Percentiles rank a stretch among this genome's conserved stretches.
Conservation (phyloP, 2,329 filamentous ascomycete genomes). For the Pseudogymnoascus sp. region DNA sequence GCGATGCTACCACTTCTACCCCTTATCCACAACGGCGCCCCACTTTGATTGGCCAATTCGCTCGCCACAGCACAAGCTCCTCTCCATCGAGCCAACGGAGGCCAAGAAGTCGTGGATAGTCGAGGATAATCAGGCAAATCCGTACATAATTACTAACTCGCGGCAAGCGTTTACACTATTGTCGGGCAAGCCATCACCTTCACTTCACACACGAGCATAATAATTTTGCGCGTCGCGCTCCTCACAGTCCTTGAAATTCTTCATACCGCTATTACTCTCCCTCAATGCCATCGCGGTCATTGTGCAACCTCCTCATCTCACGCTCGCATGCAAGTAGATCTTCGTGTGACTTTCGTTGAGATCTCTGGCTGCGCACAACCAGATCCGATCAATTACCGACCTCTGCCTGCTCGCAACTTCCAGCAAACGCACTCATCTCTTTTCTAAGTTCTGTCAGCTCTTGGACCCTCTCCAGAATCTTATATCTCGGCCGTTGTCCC, state of each 20-base stretch:
- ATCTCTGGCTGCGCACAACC: slow-evolving; percentile 1
- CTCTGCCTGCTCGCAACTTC: not conserved
- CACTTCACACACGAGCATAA: not conserved
- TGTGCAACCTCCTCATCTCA: slow-evolving; percentile 9
- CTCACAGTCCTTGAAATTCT: not conserved
- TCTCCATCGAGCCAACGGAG: slow-evolving; percentile 1
- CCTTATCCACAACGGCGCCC: slow-evolving; percentile 4
- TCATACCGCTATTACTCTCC: not conserved
- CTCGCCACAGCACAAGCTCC: slow-evolving; percentile 3
- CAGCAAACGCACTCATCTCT: not conserved
- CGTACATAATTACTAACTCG: slow-evolving; percentile 2
- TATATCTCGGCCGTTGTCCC: not conserved
- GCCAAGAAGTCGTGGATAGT: slow-evolving; percentile 3
- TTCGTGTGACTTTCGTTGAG: slow-evolving; percentile 8
- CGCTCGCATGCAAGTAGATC: slow-evolving; percentile 5
- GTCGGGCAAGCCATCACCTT: not conserved
- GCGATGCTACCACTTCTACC: not conserved
- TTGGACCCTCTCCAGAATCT: not conserved
- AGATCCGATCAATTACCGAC: not conserved
- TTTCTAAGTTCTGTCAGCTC: not conserved
- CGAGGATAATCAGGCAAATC: not conserved
- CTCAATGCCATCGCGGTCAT: slow-evolving; percentile 4
- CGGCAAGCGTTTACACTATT: slow-evolving; percentile 4
- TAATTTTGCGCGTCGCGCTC: slow-evolving; percentile 5
- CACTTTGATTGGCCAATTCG: slow-evolving; percentile 5